Evolutionary conservation across 2,329 filamentous ascomycete species (phyloP).

Genomic region (Hymenoscyphus linearis): DNA sequence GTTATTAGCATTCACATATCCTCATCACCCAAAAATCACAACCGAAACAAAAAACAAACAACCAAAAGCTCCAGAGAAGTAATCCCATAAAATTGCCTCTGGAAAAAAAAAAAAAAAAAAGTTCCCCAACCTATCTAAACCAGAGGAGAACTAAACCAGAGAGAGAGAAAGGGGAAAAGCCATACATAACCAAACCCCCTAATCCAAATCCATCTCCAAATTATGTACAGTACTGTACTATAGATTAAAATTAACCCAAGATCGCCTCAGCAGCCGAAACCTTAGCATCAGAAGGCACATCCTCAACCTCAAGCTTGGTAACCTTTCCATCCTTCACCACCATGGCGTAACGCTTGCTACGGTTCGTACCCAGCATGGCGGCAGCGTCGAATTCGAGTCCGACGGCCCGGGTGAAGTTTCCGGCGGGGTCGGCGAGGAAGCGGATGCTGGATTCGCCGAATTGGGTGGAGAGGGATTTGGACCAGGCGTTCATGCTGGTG

Average conservation of each 20-base stretch:
- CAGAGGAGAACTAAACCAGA: no score
- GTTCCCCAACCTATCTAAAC: no score
- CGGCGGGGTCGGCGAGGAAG: conserved; percentile 78
- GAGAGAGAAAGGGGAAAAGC: no score
- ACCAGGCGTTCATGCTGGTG: conserved; percentile 84
- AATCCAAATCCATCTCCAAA: background rate
- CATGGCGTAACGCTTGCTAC: conserved; percentile 85
- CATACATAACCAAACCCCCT: background rate
- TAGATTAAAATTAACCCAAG: conserved; percentile 37
- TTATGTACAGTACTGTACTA: no score
- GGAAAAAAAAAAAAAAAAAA: no score
- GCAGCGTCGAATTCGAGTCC: conserved; percentile 77
- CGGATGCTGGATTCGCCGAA: conserved; percentile 66
- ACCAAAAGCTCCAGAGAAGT: no score
- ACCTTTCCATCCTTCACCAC: conserved; percentile 82
- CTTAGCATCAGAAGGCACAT: conserved; percentile 71
- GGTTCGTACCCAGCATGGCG: conserved; percentile 72
- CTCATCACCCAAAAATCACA: no score
- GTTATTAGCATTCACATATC: no score
- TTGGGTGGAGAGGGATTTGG: conserved; percentile 57
- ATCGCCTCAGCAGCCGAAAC: conserved; percentile 46
- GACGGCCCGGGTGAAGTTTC: conserved; percentile 74
- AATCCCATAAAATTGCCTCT: no score
- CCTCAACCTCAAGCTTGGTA: conserved; percentile 74
- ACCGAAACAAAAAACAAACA: no score